These are phyloP conservation scores for Penicillium italicum DNA, from an alignment of 2,329 filamentous ascomycete genomes.

Conservation along the genomic window DNA sequence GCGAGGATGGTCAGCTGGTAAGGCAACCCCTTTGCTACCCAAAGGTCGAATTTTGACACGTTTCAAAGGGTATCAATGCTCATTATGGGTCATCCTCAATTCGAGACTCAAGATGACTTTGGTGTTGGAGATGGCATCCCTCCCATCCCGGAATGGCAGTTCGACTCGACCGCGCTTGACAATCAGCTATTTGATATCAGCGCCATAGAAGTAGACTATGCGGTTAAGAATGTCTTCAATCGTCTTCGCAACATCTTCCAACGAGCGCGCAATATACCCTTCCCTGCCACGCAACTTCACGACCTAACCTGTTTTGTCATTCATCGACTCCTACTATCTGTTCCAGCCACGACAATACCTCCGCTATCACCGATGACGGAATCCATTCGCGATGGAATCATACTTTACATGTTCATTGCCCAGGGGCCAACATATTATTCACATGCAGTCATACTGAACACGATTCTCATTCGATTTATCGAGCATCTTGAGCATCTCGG, in stretches of 20 bases:
- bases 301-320: slow-evolving; percentile 55
- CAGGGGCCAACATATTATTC: slow-evolving; percentile 58
- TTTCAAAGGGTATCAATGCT: slow-evolving; percentile 55
- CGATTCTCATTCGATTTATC: slow-evolving; percentile 34
- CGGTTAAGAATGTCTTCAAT: slow-evolving; percentile 38
- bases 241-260: slow-evolving; percentile 48
- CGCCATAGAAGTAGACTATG: slow-evolving; percentile 32
- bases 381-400: slow-evolving; percentile 47
- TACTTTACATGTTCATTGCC: slow-evolving; percentile 53
- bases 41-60: background rate
- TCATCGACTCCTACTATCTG: slow-evolving; percentile 45
- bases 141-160: slow-evolving; percentile 50
- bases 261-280: slow-evolving; percentile 22
- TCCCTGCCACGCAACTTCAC: slow-evolving; percentile 47
- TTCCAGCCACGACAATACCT: background rate
- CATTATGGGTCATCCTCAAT: slow-evolving; percentile 53
- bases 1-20: slow-evolving; percentile 56
- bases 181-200: slow-evolving; percentile 14
- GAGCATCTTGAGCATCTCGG: slow-evolving; percentile 27
- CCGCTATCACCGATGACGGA: slow-evolving; percentile 34
- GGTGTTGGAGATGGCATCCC: slow-evolving; percentile 50
- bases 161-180: slow-evolving; percentile 21
- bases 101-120: slow-evolving; percentile 50
- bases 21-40: slow-evolving; percentile 13
- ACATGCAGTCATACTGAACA: slow-evolving; percentile 43